Evolutionary conservation across 78 protist species (phyloP).

Genomic region (Tieghemostelium lacteum): DNA sequence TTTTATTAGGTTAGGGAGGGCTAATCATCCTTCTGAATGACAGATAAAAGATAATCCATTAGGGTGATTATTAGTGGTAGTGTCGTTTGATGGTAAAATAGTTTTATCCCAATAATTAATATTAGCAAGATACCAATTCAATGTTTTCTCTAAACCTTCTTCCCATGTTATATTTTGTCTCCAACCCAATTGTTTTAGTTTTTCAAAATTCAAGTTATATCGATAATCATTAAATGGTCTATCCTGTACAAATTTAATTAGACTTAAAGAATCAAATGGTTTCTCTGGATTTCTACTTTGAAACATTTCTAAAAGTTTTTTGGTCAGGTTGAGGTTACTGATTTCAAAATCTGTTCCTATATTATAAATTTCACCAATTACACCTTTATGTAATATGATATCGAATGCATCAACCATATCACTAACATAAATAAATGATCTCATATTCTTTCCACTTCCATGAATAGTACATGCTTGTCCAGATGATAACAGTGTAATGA

Average conservation of each 20-base stretch:
- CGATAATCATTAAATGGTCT: slow-evolving; percentile 92
- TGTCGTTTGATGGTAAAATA: not conserved
- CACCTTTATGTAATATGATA: slow-evolving; percentile 40
- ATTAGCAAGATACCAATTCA: slow-evolving; percentile 65
- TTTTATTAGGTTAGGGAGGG: too few species aligned
- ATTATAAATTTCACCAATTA: slow-evolving; percentile 79
- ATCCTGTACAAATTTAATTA: slow-evolving; percentile 84
- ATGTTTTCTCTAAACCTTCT: slow-evolving; percentile 36
- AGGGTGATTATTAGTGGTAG: too few species aligned
- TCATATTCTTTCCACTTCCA: slow-evolving; percentile 85
- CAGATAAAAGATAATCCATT: too few species aligned
- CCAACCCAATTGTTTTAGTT: slow-evolving; percentile 71
- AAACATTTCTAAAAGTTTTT: not conserved
- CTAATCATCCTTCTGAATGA: too few species aligned
- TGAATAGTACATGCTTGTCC: slow-evolving; percentile 85
- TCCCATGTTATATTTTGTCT: slow-evolving; percentile 29
- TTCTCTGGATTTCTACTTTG: not conserved
- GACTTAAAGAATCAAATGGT: not conserved
- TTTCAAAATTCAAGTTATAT: slow-evolving; percentile 31
- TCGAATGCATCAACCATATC: slow-evolving; percentile 94
- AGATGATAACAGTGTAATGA: slow-evolving; percentile 62
- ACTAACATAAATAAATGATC: slow-evolving; percentile 84
- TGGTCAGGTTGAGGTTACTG: slow-evolving; percentile 76
- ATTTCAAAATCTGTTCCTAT: slow-evolving; percentile 89
- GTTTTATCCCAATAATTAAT: slow-evolving; percentile 41